Evolutionary conservation across 1,284 basidiomycete species (phyloP), one percentile per base, ranked within the genome.

Genomic region (Mycena sp.): DNA sequence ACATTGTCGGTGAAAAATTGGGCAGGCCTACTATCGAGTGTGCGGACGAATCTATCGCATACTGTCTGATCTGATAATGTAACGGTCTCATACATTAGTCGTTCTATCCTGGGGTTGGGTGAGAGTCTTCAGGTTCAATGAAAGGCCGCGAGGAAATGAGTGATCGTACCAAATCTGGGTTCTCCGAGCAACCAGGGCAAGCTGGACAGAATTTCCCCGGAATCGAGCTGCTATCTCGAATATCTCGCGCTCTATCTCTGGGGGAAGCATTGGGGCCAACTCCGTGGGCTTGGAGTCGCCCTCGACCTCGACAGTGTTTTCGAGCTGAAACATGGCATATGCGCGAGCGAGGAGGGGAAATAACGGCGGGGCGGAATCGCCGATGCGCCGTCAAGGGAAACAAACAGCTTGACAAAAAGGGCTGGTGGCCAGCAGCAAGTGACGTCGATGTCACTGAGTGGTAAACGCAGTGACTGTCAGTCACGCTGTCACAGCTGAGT

Each of bases 1-100:
- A 90, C 83, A 0, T 89, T 90, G 70, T 91, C 89, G 28, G 89
- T 74, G 72, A 91, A 89, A 64, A 91, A 91, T 65, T 80, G 87
- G 88, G 68, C 38, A 28, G 59, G 55, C 17, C 38, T 52, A 32
- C 49, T 50, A 16, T 64, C 57, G 30, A 64, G 52, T 7, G 53
- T 58, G n/a, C 57, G 52, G 29, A 64, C 29, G 35, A 64, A 64
- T 43, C 51, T 50, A 28, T 46, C 25, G 21, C 57, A 59, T 10
- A 64, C 10, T 21, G 38, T 4, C 30, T 29, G 38, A 51, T 58
- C 32, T 2, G 57, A 43, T 6, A 64, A 40, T 19, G 57, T 59
- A 14, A 64, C 52, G 1, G 57, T 64, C 7, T 59, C 52, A 35
- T 64, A 64, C 11, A 64, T 50, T 16, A 64, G 37, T 16, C 46